Evolutionary conservation across 306 rosid genomes (phyloP).

Genomic region (Parietaria judaica): DNA sequence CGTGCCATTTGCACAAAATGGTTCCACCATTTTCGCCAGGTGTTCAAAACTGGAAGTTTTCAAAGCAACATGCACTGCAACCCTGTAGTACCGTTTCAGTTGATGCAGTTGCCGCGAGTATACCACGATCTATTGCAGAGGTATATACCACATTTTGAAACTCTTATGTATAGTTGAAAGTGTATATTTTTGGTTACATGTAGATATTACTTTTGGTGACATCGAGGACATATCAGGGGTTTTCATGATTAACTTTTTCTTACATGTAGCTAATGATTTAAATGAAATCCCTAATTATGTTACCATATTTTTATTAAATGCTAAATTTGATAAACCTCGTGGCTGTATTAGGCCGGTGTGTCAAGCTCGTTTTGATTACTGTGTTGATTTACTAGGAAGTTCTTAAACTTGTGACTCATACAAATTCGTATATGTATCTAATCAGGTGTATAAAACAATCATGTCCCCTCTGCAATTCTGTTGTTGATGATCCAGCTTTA

Average conservation of each 20-base stretch:
- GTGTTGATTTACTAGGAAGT: no score
- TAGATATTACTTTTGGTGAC: no score
- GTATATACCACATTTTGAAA: conserved; percentile 20
- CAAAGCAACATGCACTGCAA: conserved; percentile 40
- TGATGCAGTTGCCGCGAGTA: conserved; percentile 71
- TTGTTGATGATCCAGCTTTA: conserved; percentile 73
- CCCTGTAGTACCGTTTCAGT: conserved; percentile 79
- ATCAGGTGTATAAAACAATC: conserved; percentile 74
- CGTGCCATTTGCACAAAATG: conserved; percentile 55
- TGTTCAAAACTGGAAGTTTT: conserved; percentile 33
- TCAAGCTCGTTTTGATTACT: background rate
- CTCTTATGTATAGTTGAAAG: no score
- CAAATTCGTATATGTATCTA: conserved; percentile 2
- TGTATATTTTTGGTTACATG: no score
- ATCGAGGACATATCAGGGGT: no score
- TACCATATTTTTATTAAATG: no score
- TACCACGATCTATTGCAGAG: conserved; percentile 93
- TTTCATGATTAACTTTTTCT: no score
- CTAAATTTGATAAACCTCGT: background rate
- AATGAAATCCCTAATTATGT: no score
- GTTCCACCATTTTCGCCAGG: conserved; percentile 64
- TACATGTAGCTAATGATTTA: no score
- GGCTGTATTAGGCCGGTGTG: background rate
- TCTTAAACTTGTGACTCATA: background rate
- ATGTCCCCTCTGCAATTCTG: conserved; percentile 58